Evolutionary conservation across 2,329 filamentous ascomycete species (phyloP), one percentile per base, ranked within the genome.

Genomic region (Aureobasidium sp.): DNA sequence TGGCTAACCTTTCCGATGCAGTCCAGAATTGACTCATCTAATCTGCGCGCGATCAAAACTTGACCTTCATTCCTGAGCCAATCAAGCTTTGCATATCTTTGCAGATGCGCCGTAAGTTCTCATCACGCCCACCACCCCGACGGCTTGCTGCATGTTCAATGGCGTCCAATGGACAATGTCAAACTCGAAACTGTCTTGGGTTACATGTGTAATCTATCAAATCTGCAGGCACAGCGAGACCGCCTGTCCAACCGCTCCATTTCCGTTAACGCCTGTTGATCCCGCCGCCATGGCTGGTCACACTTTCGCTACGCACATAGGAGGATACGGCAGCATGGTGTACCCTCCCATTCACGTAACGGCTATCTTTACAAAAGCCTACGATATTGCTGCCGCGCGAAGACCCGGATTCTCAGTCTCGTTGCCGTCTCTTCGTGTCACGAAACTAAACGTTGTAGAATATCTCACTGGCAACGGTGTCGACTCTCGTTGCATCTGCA

Each of bases 391-490:
- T 61, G 34, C 48, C 59, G 50, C 59, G 59, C 50, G 58, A 55
- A 59, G 42, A 48, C 50, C 50, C 59, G 41, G 48, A 30, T 9
- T 44, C 10, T 14, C 21, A 55, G 50, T 45, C 41, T 42, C n/a
- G 49, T 27, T 41, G 27, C 30, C 32, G 50, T 48, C 47, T 39
- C 21, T 53, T 48, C 50, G 50, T 55, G 59, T 48, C 21, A 61
- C 59, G 25, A 59, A 34, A 47, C 16, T 3, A 14, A 30, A 49
- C 36, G 25, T 34, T 59, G 34, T 59, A 50, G 57, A 49, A 29
- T 50, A 50, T 59, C 57, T 49, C 57, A 59, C 59, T 42, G 50
- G 59, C 59, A 61, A 61, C 59, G 49, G 49, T 59, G 45, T 50
- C 44, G 16, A 59, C 32, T 59, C 27, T 59, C 45, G 45, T 42